phyloP scores from a whole-genome alignment of 148 eudicot genomes.

The Fagopyrum esculentum region DNA sequence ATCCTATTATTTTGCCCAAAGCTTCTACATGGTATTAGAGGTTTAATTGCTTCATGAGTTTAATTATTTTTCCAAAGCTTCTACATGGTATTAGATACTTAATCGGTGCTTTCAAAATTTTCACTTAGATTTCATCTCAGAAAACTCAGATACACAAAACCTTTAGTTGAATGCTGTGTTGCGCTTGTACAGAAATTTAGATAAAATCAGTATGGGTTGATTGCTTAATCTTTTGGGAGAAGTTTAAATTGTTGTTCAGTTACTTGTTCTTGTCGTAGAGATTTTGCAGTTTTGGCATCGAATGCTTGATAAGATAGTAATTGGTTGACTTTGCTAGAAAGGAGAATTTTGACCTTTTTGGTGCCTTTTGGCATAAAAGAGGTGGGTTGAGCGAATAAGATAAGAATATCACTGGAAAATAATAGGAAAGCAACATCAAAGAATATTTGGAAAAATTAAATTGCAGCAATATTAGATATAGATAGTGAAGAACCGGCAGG shows the following conservation, averaged over 20 bases:
- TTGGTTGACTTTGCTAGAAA: background rate
- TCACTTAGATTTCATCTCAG: too few species aligned
- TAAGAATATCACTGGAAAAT: too few species aligned
- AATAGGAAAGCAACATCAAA: too few species aligned
- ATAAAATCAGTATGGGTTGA: background rate
- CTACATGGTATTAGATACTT: too few species aligned
- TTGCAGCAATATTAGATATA: background rate
- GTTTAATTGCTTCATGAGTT: too few species aligned
- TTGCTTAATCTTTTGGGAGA: background rate
- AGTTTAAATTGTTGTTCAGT: background rate
- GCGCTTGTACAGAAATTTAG: background rate
- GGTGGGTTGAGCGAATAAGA: too few species aligned
- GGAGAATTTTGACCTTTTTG: too few species aligned
- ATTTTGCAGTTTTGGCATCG: background rate
- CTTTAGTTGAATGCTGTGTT: background rate
- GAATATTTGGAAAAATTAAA: background rate
- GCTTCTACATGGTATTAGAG: too few species aligned
- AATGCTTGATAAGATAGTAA: background rate
- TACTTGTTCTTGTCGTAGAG: background rate
- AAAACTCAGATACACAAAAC: background rate
- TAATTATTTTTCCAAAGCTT: too few species aligned
- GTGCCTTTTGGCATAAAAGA: too few species aligned
- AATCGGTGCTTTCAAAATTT: too few species aligned
- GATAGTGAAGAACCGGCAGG: background rate
- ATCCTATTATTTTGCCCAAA: too few species aligned